phyloP scores from a whole-genome alignment of 2,329 filamentous ascomycete genomes.

The Aspergillus flavus region DNA sequence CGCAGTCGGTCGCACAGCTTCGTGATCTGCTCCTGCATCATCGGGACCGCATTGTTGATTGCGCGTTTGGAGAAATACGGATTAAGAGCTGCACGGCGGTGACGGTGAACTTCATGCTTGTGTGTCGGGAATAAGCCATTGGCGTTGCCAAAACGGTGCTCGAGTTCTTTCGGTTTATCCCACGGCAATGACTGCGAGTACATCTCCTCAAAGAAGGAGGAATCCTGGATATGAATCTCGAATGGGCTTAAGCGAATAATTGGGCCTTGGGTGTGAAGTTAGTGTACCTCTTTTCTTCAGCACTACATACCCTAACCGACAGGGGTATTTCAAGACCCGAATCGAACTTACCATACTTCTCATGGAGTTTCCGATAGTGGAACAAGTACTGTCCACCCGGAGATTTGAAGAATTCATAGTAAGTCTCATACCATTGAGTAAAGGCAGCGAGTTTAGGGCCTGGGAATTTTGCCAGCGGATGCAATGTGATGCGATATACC shows the following conservation, averaged over 20 bases:
- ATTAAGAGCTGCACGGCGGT: constrained; percentile 44
- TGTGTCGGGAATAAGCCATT: constrained; percentile 30
- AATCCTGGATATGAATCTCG: constrained; percentile 20
- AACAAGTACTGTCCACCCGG: constrained; percentile 19
- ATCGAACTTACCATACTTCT: constrained; percentile 15
- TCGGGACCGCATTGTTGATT: constrained; percentile 36
- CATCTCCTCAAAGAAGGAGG: constrained; percentile 17
- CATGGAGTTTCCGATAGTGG: constrained; percentile 18
- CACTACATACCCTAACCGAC: background rate
- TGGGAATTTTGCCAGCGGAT: constrained; percentile 18
- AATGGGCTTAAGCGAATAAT: constrained; percentile 17
- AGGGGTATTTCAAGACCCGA: background rate
- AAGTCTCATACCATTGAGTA: constrained; percentile 19
- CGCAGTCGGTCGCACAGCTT: constrained; percentile 13
- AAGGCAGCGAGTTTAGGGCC: constrained; percentile 18
- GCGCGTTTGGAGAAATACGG: constrained; percentile 47
- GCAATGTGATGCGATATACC: constrained; percentile 16
- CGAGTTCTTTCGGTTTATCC: constrained; percentile 17
- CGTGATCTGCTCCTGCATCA: constrained; percentile 19
- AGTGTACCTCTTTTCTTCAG: background rate
- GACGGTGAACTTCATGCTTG: constrained; percentile 42
- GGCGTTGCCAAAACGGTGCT: constrained; percentile 18
- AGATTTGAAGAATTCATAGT: constrained; percentile 18
- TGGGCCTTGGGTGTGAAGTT: constrained; percentile 9
- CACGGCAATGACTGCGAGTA: constrained; percentile 18